Conservation (phyloP, 352 stramenopile species). For the Phytopythium montanum region DNA sequence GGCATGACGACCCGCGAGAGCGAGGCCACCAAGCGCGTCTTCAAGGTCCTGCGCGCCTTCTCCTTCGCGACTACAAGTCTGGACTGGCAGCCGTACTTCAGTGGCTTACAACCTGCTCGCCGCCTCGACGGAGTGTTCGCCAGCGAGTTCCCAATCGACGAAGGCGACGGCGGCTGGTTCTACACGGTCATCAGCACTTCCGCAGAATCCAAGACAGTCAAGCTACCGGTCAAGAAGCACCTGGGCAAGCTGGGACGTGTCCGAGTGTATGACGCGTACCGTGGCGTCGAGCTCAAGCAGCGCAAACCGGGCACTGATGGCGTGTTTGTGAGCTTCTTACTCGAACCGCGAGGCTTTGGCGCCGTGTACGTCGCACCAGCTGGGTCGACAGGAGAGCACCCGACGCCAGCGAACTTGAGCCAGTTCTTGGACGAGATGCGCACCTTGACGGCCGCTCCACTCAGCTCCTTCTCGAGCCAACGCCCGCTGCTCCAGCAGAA, state of each 20-base stretch:
- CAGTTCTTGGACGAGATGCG: slow-evolving; percentile 49
- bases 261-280: slow-evolving; percentile 63
- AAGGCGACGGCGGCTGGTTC: slow-evolving; percentile 20
- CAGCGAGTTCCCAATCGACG: slow-evolving; percentile 38
- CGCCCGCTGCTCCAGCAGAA: slow-evolving; percentile 37
- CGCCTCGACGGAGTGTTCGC: slow-evolving; percentile 31
- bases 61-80: slow-evolving; percentile 33
- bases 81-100: slow-evolving; percentile 57
- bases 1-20: slow-evolving; percentile 69
- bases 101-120: slow-evolving; percentile 6
- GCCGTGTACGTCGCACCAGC: slow-evolving; percentile 31
- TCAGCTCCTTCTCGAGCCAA: slow-evolving; percentile 41
- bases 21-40: slow-evolving; percentile 54
- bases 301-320: slow-evolving; percentile 1
- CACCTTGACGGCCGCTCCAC: slow-evolving; percentile 37
- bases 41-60: slow-evolving; percentile 64
- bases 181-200: slow-evolving; percentile 65
- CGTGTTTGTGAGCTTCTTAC: slow-evolving; percentile 19
- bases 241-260: slow-evolving; percentile 4
- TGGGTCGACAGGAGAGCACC: slow-evolving; percentile 8
- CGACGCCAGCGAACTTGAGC: slow-evolving; percentile 18
- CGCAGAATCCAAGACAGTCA: slow-evolving; percentile 19
- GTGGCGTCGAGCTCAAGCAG: slow-evolving; percentile 35
- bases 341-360: slow-evolving; percentile 65
- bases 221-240: slow-evolving; percentile 27